Percentiles rank a stretch among this genome's conserved stretches.
phyloP scores from a whole-genome alignment of 257 asterid species.

The Mentha longifolia region DNA sequence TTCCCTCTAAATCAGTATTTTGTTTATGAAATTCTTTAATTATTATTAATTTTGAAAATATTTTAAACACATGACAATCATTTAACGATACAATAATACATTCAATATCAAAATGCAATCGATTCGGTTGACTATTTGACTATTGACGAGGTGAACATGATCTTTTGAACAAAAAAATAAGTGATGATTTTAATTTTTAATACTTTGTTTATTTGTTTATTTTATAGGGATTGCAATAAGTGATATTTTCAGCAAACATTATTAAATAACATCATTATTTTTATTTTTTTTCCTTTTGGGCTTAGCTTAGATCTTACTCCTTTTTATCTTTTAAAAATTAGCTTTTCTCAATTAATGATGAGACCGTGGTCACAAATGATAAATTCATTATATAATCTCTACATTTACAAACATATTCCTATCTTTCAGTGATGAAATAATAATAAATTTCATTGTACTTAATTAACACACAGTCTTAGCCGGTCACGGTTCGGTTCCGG shows the following conservation, averaged over 20 bases:
- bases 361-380: neutral
- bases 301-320: neutral
- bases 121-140: too few relatives aligned
- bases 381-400: neutral
- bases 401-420: neutral
- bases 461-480: too few relatives aligned
- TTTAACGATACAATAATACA: too few relatives aligned
- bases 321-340: neutral
- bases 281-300: neutral
- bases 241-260: neutral
- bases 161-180: neutral
- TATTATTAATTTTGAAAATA: too few relatives aligned
- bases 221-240: neutral
- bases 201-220: neutral
- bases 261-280: neutral
- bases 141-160: too few relatives aligned
- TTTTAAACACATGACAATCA: too few relatives aligned
- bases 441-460: too few relatives aligned
- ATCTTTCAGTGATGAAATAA: too few relatives aligned
- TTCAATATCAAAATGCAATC: too few relatives aligned
- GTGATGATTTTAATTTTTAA: neutral
- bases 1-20: too few relatives aligned
- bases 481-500: too few relatives aligned
- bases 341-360: neutral
- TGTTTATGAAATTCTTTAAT: too few relatives aligned